phyloP scores from a whole-genome alignment of 202 grass and related monocot species.

The Saccharum hybrid region DNA sequence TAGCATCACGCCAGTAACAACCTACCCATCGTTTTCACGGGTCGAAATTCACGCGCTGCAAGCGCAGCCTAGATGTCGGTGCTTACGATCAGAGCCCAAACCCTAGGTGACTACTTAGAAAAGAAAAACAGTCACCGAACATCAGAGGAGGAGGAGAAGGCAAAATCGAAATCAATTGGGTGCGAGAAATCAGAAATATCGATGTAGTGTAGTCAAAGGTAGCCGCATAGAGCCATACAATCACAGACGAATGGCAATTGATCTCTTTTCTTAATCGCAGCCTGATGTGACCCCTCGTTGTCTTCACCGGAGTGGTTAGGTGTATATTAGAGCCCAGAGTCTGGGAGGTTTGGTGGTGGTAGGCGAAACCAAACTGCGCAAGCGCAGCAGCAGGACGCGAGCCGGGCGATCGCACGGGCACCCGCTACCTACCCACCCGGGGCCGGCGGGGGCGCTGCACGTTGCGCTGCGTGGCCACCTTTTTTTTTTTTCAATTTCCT shows the following conservation, averaged over 20 bases:
- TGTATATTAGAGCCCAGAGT: not conserved
- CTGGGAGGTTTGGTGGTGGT: not conserved
- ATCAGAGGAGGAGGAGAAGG: not conserved
- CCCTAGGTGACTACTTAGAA: not conserved
- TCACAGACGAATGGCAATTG: slow-evolving; percentile 21
- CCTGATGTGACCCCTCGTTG: not conserved
- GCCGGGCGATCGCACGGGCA: slow-evolving; percentile 4
- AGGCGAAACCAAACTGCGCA: not conserved
- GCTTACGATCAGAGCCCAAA: not conserved
- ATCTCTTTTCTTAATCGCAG: not conserved
- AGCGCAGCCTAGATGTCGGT: not conserved
- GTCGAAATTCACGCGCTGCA: not conserved
- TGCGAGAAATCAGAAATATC: not conserved
- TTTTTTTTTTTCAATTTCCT: not conserved
- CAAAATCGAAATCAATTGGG: not conserved
- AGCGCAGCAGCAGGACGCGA: too few relatives aligned
- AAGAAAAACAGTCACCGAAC: not conserved
- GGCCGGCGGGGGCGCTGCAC: not conserved
- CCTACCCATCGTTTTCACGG: not conserved
- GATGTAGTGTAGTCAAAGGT: not conserved
- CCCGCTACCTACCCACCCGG: slow-evolving; percentile 15
- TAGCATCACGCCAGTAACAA: too few relatives aligned
- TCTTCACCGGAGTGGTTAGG: not conserved
- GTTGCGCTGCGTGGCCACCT: slow-evolving; percentile 15
- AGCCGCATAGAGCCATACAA: not conserved